These are phyloP conservation scores for Phaeotremella skinneri DNA, from an alignment of 768 basidiomycete genomes.

Conservation along the genomic window DNA sequence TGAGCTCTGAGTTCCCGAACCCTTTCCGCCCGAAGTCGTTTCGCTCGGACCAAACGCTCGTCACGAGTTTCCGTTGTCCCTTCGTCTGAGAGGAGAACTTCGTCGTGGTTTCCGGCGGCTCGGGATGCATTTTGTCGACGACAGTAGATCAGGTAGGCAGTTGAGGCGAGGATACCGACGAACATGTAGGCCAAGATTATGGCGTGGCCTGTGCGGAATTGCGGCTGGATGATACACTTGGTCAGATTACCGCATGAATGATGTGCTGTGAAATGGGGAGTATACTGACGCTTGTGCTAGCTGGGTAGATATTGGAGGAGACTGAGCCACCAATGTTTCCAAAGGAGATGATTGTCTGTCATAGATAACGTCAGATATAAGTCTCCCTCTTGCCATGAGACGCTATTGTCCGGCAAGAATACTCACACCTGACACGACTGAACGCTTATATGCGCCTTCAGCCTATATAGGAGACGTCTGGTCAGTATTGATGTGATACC, in stretches of 20 bases:
- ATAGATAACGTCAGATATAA: too few species aligned
- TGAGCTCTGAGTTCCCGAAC: background rate
- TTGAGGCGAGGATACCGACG: background rate
- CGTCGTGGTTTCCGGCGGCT: background rate
- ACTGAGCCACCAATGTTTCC: slow-evolving; percentile 35
- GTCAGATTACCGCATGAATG: background rate
- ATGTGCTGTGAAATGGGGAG: background rate
- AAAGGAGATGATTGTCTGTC: slow-evolving; percentile 24
- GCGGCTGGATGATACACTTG: slow-evolving; percentile 20
- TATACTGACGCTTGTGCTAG: background rate
- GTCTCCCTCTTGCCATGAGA: too few species aligned
- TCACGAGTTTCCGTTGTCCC: background rate
- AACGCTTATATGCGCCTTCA: slow-evolving; percentile 1
- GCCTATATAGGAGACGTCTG: background rate
- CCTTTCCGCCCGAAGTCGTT: background rate
- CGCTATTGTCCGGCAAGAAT: too few species aligned
- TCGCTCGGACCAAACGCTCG: background rate
- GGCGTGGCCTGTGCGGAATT: slow-evolving; percentile 33
- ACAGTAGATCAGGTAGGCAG: slow-evolving; percentile 1
- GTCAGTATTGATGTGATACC: too few species aligned
- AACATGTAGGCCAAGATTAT: slow-evolving; percentile 29
- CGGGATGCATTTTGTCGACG: background rate
- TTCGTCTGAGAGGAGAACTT: background rate
- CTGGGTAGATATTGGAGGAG: slow-evolving; percentile 34
- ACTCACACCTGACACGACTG: background rate